Base-by-base conservation (phyloP, 176 grass and related monocot genomes). In the Triticum aestivum region DNA sequence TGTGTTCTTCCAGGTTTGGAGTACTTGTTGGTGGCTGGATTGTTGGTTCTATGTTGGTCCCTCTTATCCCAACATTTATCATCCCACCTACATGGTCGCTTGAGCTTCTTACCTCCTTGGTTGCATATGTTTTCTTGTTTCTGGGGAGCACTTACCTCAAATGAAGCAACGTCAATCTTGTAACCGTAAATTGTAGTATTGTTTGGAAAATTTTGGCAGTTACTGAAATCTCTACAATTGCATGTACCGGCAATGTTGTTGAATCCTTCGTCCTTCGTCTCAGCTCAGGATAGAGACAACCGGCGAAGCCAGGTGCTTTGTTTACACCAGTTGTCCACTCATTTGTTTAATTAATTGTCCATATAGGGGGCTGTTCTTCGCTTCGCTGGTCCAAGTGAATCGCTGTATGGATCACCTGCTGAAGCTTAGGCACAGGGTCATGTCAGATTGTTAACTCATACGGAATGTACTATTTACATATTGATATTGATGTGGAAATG, bases 11-110 rank as follows among this genome's bases (percentile, higher is more conserved):
- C 90, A 99, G 97, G 90, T 89, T 99, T 35, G 97, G 82, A 54
- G 73, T 87, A n/a, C 94, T 96, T 76, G 94, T 99, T 56, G 84
- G 93, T 54, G 97, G 97, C 30, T 96, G 94, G 94, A 82, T 89
- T 44, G 73, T 94, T 24, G 97, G 97, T 70, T 92, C 97, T 21
- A 30, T 95, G 61, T 47, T 91, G 34, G 91, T 99, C 47, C 92
- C 97, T 15, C 24, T 99, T 82, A 83, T 99, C 87, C 97, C 97
- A 35, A 82, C 97, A 49, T 79, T 90, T 65, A 29, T 99, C 61
- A 86, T 98, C 21, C 97, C 92, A 14, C 97, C 89, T 34, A 93
- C 94, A 65, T 99, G 97, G 97, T 94, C 97, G 13, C 90, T 99
- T 44, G 97, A 99, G 87, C 97, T 99, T 33, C 83, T 99, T 64